Base-by-base conservation (phyloP, 345 rosid genomes). In the Physaria fendleri region DNA sequence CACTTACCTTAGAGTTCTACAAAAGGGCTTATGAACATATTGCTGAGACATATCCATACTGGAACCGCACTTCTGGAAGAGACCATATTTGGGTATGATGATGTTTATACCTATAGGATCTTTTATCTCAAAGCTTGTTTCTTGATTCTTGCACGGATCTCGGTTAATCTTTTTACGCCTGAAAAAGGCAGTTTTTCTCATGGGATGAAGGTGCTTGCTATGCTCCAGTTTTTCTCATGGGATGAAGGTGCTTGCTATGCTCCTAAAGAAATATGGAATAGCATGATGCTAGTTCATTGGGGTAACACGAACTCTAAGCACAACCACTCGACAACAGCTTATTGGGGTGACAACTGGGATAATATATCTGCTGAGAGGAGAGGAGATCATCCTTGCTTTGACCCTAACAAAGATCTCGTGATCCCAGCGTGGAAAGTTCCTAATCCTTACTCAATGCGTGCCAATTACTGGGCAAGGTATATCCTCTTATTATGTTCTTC, bases 131-230 rank as follows among this genome's bases (percentile, higher is more conserved):
- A 43, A 59, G 29, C 49, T 49, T 49, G 12, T 49, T 58, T 12
- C 49, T 42, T 43, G 9, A 3, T 4, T 21, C 9, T 27, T 24
- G 27, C 17, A 43, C 11, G 8, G 28, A n/a, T 37, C 25, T 34
- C 18, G 51, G 52, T 44, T 47, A 35, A 73, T 47, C 56, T 18
- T n/a, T 34, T 44, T 37, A 41, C 60, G 64, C 76, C 74, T 75
- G 74, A 74, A 66, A 55, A 57, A 68, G 78, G 82, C 93, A 92
- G 99, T 89, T 68, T 67, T 92, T 92, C 77, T 86, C 99, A 56
- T 92, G 99, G 99, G 99, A 92, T 78, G 97, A 92, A 85, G 97
- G 97, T 81, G 97, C 99, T 79, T 92, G 99, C 80, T 89, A 86
- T 83, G 95, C 99, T 65, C 99, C 99, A 92, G 99, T 89, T 68